Conservation (phyloP, 1,284 basidiomycete genomes). For the Rhizopogon hawkerae region DNA sequence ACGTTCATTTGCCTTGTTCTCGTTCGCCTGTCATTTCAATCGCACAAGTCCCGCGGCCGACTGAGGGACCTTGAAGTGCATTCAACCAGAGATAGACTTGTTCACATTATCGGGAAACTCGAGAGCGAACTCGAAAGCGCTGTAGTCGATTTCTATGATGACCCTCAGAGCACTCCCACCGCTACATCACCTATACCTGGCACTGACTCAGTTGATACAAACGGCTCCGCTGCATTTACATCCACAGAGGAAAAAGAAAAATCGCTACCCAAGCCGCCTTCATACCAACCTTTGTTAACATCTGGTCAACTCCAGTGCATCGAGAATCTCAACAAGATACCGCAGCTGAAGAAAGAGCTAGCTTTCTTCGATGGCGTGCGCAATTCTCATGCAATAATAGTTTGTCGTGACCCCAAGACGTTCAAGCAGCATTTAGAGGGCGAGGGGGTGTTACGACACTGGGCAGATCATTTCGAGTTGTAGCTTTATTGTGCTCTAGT, state of each 20-base stretch:
- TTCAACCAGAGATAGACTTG: conserved; percentile 35
- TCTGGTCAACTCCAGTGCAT: conserved; percentile 45
- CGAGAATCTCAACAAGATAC: conserved; percentile 53
- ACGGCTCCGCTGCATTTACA: neutral
- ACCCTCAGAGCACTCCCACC: conserved; percentile 9
- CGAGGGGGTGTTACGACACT: conserved; percentile 57
- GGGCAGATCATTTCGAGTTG: conserved; percentile 57
- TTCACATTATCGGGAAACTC: conserved; percentile 46
- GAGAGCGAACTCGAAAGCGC: conserved; percentile 52
- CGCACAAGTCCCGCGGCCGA: conserved; percentile 49
- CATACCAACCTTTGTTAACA: conserved; percentile 42
- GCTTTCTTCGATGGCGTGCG: conserved; percentile 49
- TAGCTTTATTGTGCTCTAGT: conserved; percentile 9
- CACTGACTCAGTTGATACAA: neutral
- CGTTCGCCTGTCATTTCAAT: conserved; percentile 44
- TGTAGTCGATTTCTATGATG: conserved; percentile 30
- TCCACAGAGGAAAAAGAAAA: conserved; percentile 8
- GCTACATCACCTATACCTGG: neutral
- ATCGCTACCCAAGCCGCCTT: conserved; percentile 9
- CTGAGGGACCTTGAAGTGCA: conserved; percentile 52
- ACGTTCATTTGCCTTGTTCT: conserved; percentile 43
- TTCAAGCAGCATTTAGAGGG: conserved; percentile 52
- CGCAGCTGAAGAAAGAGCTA: conserved; percentile 55
- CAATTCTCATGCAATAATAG: conserved; percentile 63
- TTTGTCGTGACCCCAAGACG: conserved; percentile 54